Percentiles rank a stretch among this genome's conserved stretches.
Conservation (phyloP, 2,329 filamentous ascomycete species). For the Ceratocystis variospora region DNA sequence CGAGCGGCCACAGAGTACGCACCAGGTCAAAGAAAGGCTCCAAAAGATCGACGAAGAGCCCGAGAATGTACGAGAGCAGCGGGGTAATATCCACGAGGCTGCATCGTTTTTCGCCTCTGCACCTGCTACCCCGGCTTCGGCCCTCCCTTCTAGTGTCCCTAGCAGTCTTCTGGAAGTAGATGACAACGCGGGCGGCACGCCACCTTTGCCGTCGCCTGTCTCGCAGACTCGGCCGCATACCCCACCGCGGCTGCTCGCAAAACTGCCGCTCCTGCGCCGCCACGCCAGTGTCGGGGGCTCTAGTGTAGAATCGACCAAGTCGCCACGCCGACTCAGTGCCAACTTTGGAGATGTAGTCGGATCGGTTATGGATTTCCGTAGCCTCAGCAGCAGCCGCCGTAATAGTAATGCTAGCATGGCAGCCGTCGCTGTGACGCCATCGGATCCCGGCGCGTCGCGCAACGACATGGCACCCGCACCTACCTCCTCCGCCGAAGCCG, state of each 20-base stretch:
- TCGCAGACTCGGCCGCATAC: constrained; percentile 1
- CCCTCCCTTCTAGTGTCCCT: background rate
- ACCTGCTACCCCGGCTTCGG: background rate
- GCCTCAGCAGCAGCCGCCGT: constrained; percentile 19
- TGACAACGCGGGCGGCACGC: background rate
- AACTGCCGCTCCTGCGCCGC: constrained; percentile 10
- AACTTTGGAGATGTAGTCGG: constrained; percentile 4
- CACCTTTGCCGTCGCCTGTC: background rate
- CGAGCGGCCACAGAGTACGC: constrained; percentile 8
- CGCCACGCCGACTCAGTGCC: constrained; percentile 7
- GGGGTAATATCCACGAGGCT: background rate
- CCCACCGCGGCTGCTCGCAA: constrained; percentile 6
- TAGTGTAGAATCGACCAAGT: background rate
- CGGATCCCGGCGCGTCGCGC: background rate
- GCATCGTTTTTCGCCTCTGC: background rate
- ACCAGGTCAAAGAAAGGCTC: constrained; percentile 14
- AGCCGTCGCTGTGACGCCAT: background rate
- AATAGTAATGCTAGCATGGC: constrained; percentile 17
- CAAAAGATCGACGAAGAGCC: constrained; percentile 18
- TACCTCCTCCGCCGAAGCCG: constrained; percentile 12
- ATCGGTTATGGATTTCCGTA: constrained; percentile 1
- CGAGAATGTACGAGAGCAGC: constrained; percentile 2
- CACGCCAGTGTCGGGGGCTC: background rate
- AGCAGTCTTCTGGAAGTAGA: background rate
- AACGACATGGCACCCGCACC: constrained; percentile 8